phyloP scores from a whole-genome alignment of 208 protist genomes.

The Phytomonas sp. region DNA sequence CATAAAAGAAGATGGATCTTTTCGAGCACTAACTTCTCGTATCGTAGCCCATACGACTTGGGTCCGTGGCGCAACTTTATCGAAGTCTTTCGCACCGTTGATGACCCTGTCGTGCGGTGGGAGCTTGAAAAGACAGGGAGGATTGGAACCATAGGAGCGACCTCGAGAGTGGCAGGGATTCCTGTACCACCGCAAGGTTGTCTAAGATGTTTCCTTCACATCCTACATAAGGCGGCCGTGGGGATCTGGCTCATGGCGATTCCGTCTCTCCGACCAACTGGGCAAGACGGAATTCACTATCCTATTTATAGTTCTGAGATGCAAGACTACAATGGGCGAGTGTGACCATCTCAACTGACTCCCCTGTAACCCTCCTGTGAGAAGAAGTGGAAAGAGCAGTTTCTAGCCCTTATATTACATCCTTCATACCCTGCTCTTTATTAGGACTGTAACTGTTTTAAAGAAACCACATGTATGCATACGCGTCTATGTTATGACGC shows the following conservation, averaged over 20 bases:
- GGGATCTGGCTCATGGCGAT: slow-evolving; percentile 40
- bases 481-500: background rate
- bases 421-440: background rate
- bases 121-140: slow-evolving; percentile 2
- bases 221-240: slow-evolving; percentile 7
- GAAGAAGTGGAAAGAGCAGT: background rate
- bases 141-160: background rate
- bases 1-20: slow-evolving; percentile 24
- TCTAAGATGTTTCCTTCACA: background rate
- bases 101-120: slow-evolving; percentile 34
- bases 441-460: background rate
- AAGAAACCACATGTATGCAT: background rate
- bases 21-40: slow-evolving; percentile 18
- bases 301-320: slow-evolving; percentile 35
- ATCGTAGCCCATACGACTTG: slow-evolving; percentile 66
- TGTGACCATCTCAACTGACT: background rate
- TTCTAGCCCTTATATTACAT: background rate
- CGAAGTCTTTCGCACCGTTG: slow-evolving; percentile 35
- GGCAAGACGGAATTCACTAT: slow-evolving; percentile 65
- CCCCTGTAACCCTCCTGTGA: background rate
- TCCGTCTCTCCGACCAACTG: slow-evolving; percentile 32
- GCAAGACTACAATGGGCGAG: slow-evolving; percentile 11
- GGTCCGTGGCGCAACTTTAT: slow-evolving; percentile 61
- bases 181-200: background rate
- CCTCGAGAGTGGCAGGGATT: background rate